Evolutionary conservation across 1,139 yeast genomes (phyloP).

Genomic region (Nematodospora anomalae): DNA sequence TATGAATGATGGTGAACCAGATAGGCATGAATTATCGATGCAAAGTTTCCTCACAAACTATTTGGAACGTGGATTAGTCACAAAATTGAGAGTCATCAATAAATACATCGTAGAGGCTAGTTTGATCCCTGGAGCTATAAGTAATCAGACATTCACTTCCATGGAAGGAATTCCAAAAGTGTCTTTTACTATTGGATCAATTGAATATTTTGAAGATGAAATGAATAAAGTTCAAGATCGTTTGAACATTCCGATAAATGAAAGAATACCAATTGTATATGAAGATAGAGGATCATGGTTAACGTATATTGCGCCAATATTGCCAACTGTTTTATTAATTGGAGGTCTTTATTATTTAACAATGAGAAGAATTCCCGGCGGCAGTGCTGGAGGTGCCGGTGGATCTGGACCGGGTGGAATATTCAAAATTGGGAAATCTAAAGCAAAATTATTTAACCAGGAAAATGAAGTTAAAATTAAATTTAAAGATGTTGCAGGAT

Average conservation of each 20-base stretch:
- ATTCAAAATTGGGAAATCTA: slow-evolving; percentile 64
- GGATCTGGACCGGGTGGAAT: slow-evolving; percentile 58
- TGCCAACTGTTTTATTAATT: slow-evolving; percentile 69
- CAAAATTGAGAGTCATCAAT: slow-evolving; percentile 73
- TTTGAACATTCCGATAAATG: slow-evolving; percentile 56
- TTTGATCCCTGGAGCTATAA: slow-evolving; percentile 58
- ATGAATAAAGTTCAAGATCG: slow-evolving; percentile 62
- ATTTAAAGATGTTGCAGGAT: slow-evolving; percentile 81
- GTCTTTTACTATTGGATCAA: slow-evolving; percentile 70
- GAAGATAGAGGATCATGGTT: slow-evolving; percentile 60
- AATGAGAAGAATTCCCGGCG: slow-evolving; percentile 52
- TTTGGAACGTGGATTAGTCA: slow-evolving; percentile 81
- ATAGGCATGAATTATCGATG: slow-evolving; percentile 62
- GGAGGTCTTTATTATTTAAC: slow-evolving; percentile 75
- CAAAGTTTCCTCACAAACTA: slow-evolving; percentile 87
- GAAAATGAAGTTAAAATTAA: slow-evolving; percentile 71
- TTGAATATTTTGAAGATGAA: slow-evolving; percentile 71
- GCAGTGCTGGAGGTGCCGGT: slow-evolving; percentile 39
- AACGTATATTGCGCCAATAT: slow-evolving; percentile 55
- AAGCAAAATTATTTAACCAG: slow-evolving; percentile 69
- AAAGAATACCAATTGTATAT: slow-evolving; percentile 64
- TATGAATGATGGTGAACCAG: slow-evolving; percentile 16
- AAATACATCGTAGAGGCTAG: slow-evolving; percentile 74
- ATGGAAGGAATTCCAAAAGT: slow-evolving; percentile 45
- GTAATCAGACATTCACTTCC: slow-evolving; percentile 41